A percentile compares a stretch with the other conserved stretches of the same genome.
Conservation (phyloP, 345 rosid genomes). For the Syzygium aqueum region DNA sequence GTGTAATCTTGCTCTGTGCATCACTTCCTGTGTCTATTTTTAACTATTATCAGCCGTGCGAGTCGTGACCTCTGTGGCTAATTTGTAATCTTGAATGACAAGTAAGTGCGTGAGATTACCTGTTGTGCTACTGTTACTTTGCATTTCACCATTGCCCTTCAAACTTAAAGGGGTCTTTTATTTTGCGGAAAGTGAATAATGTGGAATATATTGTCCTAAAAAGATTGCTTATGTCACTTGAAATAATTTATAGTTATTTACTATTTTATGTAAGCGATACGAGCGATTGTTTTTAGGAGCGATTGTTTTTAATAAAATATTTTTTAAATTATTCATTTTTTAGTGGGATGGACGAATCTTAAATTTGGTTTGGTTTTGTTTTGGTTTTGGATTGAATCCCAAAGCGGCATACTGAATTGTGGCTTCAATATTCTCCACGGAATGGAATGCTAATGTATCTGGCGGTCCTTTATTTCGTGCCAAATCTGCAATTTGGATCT, state of each 20-base stretch:
- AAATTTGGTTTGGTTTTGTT: no score
- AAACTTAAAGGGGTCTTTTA: no score
- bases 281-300: not conserved
- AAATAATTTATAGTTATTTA: not conserved
- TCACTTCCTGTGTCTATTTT: not conserved
- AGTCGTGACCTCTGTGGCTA: not conserved
- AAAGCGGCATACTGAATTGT: not conserved
- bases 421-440: not conserved
- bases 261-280: not conserved
- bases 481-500: no score
- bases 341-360: no score
- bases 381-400: not conserved
- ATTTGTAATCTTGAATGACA: not conserved
- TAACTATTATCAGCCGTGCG: not conserved
- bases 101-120: not conserved
- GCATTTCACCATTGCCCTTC: not conserved
- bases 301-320: accelerated
- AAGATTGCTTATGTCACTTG: not conserved
- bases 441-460: no score
- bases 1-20: not conserved
- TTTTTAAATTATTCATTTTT: not conserved
- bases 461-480: not conserved
- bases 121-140: not conserved
- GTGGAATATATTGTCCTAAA: no score
- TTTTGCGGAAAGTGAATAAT: not conserved